Base-by-base conservation (phyloP, 768 basidiomycete genomes). In the Suillus cothurnatus region DNA sequence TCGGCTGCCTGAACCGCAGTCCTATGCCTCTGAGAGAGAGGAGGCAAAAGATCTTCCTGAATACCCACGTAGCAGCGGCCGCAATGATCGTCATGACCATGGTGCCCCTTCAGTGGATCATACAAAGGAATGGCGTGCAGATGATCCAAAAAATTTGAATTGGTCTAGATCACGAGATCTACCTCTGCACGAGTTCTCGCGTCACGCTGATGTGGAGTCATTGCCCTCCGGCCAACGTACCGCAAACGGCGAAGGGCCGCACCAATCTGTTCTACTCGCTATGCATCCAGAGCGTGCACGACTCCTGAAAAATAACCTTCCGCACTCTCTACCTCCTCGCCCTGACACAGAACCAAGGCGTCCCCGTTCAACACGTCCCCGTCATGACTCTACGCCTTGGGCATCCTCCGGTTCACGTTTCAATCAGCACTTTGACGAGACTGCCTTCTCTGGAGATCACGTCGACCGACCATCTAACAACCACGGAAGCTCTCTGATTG, bases 401-500 rank as follows among this genome's bases (percentile, higher is more conserved):
- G 58, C 39, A 14, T 9, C 58, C 17, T 12, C 39, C 7, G 19
- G 39, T 31, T 41, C 58, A 21, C 58, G 58, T 12, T 59, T 38
- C 39, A 59, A 41, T 7, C 58, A 41, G 28, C 58, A 21, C 21
- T 28, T 41, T 0, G 58, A 41, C 5, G 39, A 59, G 6, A 59
- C 19, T 31, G 3, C 23, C 36, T 41, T 41, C 58, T 6, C 17
- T 41, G 39, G 39, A 39, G 31, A 61, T 19, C 58, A 32, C 28
- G 32, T 66, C 11, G 68, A 65, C 23, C 67, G 64, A 11, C 21
- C 60, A 7, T 23, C 55, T 12, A 38, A n/a, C 36, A 67, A 63
- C 41, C 71, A 74, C 26, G 80, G 79, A 8, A 70, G 67, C 2
- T 82, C 81, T 0, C 67, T 82, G 21, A 64, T 82, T 31, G 81